Conservation (phyloP, 345 rosid genomes). For the Hirschfeldia incana region DNA sequence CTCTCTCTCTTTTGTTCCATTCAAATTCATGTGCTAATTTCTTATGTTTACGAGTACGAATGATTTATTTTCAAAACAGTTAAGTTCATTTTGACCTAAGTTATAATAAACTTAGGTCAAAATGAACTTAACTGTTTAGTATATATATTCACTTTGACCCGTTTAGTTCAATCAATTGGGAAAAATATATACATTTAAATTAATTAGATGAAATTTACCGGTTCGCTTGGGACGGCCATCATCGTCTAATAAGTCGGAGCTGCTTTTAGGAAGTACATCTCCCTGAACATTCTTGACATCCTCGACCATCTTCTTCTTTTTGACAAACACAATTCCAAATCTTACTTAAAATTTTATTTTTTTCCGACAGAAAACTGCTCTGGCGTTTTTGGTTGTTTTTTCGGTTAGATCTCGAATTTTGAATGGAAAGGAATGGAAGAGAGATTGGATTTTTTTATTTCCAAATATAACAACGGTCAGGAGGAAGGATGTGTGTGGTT, state of each 20-base stretch:
- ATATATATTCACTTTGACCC: too few species aligned
- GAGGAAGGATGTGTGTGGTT: background rate
- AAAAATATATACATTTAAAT: background rate
- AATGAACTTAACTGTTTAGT: too few species aligned
- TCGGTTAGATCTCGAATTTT: background rate
- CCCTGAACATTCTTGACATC: background rate
- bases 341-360: background rate
- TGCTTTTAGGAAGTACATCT: constrained; percentile 33
- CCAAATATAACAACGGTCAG: constrained; percentile 14
- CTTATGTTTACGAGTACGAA: background rate
- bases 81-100: background rate
- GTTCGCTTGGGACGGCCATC: constrained; percentile 42
- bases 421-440: background rate
- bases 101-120: background rate
- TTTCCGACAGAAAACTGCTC: background rate
- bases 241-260: constrained; percentile 31
- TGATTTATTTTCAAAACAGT: background rate
- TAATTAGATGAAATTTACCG: constrained; percentile 16
- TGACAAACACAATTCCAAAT: background rate
- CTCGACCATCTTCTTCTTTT: constrained; percentile 6
- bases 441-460: background rate
- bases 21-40: background rate
- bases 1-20: background rate
- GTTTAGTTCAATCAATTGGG: background rate
- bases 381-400: constrained; percentile 6